These are phyloP conservation scores for Nannizziopsis barbatae DNA, from an alignment of 2,329 filamentous ascomycete genomes.

Conservation along the genomic window DNA sequence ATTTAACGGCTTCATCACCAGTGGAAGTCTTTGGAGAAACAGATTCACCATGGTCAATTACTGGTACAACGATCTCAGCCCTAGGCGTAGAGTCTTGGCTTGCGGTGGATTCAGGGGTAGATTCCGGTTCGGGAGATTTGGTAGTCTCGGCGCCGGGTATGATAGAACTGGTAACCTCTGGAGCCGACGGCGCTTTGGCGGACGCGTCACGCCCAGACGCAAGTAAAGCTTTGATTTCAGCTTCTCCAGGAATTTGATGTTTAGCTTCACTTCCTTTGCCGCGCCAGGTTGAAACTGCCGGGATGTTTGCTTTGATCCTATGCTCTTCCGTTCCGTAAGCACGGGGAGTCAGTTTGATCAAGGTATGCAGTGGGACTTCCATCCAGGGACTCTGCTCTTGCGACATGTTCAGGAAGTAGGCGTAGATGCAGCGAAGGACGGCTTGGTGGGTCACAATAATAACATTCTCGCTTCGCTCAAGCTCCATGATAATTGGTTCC, in stretches of 20 bases:
- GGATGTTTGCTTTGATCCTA: slow-evolving; percentile 78
- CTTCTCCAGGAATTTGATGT: slow-evolving; percentile 47
- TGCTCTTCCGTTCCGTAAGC: slow-evolving; percentile 90
- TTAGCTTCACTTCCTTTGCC: slow-evolving; percentile 87
- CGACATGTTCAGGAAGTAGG: slow-evolving; percentile 96
- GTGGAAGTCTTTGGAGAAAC: no score
- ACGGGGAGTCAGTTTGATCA: slow-evolving; percentile 91
- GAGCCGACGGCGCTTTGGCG: no score
- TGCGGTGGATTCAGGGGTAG: no score
- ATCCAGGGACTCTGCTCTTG: slow-evolving; percentile 94
- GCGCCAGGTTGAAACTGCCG: slow-evolving; percentile 91
- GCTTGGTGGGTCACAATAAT: slow-evolving; percentile 97
- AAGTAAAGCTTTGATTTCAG: slow-evolving; percentile 6
- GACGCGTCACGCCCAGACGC: slow-evolving; percentile 1
- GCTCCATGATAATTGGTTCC: slow-evolving; percentile 98
- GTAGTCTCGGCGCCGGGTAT: no score
- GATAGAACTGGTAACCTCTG: no score
- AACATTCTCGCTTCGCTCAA: slow-evolving; percentile 92
- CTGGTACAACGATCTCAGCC: no score
- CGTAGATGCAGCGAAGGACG: slow-evolving; percentile 91
- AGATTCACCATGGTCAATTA: no score
- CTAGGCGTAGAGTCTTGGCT: no score
- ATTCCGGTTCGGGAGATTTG: no score
- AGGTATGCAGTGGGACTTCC: slow-evolving; percentile 89
- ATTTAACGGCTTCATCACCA: no score